Base-by-base conservation (phyloP, 176 grass and related monocot species). In the Aegilops speltoides region DNA sequence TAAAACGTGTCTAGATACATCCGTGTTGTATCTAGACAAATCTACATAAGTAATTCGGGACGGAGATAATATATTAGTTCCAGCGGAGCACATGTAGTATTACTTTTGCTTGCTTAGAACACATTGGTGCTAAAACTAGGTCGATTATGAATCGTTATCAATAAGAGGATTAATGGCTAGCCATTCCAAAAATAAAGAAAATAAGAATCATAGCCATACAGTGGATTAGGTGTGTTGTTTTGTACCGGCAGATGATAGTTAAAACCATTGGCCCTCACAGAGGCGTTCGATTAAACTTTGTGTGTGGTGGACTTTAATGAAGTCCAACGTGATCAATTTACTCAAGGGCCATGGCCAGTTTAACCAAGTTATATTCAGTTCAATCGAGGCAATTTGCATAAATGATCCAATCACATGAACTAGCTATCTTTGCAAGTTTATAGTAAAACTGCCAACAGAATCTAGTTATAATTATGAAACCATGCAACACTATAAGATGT, bases 101-200 rank as follows among this genome's bases (percentile, higher is more conserved):
- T 11, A 37, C 78, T 29, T 14, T 0, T 63, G 38, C 32, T 73
- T 34, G 25, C 43, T 10, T 17, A 59, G 17, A 72, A 38, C 33
- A 57, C 26, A 15, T 60, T 19, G 9, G 24, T 25, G 2, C 24
- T 50, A 76, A 10, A 74, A 23, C 2, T 75, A 75, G 23, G 46
- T 50, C 24, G 10, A 19, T 62, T 17, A 19, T 22, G n/a, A 54
- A 37, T 8, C 7, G 32, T 34, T 34, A 13, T 75, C 38, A 29
- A 75, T 28, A 6, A 41, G 31, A 15, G 36, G 16, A 31, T 75
- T 63, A 16, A 32, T 63, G 25, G 26, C 3, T n/a, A 52, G 73
- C 28, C 8, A 19, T 79, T 74, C 23, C 8, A 36, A 79, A 79
- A 65, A 25, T 32, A 84, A 84, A 73, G 32, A 78, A 78, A 68